Percentiles rank a stretch among this genome's conserved stretches.
These are phyloP conservation scores for Aspergillus pseudonomiae DNA, from an alignment of 2,329 filamentous ascomycete genomes.

Conservation along the genomic window DNA sequence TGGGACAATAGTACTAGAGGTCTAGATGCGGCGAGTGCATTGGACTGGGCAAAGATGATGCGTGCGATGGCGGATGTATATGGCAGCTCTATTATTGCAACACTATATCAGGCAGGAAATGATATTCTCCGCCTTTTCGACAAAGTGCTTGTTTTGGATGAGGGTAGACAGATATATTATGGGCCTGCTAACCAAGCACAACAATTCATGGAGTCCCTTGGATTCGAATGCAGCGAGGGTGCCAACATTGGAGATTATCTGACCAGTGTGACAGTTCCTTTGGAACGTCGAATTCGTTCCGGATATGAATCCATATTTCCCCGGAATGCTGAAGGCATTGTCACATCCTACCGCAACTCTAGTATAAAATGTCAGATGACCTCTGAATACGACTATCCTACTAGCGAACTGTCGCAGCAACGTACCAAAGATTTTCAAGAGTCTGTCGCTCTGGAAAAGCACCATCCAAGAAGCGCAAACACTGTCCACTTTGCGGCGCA, in stretches of 20 bases:
- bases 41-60: constrained; percentile 64
- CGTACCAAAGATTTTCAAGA: constrained; percentile 56
- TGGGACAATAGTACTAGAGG: constrained; percentile 69
- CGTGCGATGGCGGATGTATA: constrained; percentile 64
- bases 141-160: constrained; percentile 69
- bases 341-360: constrained; percentile 56
- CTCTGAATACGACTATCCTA: constrained; percentile 61
- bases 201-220: constrained; percentile 66
- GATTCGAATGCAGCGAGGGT: constrained; percentile 64
- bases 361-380: constrained; percentile 55
- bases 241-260: constrained; percentile 68
- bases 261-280: constrained; percentile 64
- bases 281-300: constrained; percentile 48
- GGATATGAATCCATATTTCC: constrained; percentile 51
- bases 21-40: constrained; percentile 66
- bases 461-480: neutral
- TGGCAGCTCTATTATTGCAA: constrained; percentile 58
- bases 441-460: neutral
- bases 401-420: constrained; percentile 50
- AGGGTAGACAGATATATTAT: constrained; percentile 68
- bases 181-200: constrained; percentile 61
- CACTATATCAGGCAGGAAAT: constrained; percentile 71
- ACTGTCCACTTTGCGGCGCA: constrained; percentile 51
- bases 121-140: constrained; percentile 71
- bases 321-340: constrained; percentile 48